Conservation (phyloP, 2,329 filamentous ascomycete species). For the Diaporthe batatas region DNA sequence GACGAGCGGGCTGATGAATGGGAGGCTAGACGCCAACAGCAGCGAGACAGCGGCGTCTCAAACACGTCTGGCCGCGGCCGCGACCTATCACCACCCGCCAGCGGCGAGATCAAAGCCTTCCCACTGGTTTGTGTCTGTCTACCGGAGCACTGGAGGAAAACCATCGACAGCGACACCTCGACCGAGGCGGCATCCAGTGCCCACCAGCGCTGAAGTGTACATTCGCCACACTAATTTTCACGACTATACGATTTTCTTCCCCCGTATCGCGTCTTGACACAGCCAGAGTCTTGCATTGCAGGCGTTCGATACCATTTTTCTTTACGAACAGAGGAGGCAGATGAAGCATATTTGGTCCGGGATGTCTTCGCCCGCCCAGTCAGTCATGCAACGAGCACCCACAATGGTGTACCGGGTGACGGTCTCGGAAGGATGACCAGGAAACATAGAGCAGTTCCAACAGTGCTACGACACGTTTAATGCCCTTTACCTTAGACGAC, state of each 20-base stretch:
- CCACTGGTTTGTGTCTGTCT: constrained; percentile 96
- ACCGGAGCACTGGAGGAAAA: constrained; percentile 96
- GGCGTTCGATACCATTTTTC: constrained; percentile 32
- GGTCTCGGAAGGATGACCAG: constrained; percentile 1
- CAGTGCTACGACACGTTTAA: constrained; percentile 51
- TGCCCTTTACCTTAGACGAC: constrained; percentile 50
- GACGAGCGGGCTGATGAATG: constrained; percentile 90
- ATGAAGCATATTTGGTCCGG: constrained; percentile 18
- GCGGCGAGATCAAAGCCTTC: constrained; percentile 96
- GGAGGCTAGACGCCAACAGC: constrained; percentile 80
- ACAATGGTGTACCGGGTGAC: constrained; percentile 35
- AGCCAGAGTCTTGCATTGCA: constrained; percentile 23
- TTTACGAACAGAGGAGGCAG: constrained; percentile 13
- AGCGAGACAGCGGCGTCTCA: constrained; percentile 94
- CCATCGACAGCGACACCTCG: constrained; percentile 88
- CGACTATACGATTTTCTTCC: constrained; percentile 45
- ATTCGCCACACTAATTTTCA: constrained; percentile 25
- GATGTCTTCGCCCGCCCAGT: constrained; percentile 10
- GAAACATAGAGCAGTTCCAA: constrained; percentile 3
- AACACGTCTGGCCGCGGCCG: constrained; percentile 76
- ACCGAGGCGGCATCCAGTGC: constrained; percentile 71
- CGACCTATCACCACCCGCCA: constrained; percentile 72
- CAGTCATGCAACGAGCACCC: constrained; percentile 20
- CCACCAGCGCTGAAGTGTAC: constrained; percentile 44
- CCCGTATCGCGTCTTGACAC: constrained; percentile 43